Conservation (phyloP, 1,284 basidiomycete species). For the Fistulinella cinereoalba region DNA sequence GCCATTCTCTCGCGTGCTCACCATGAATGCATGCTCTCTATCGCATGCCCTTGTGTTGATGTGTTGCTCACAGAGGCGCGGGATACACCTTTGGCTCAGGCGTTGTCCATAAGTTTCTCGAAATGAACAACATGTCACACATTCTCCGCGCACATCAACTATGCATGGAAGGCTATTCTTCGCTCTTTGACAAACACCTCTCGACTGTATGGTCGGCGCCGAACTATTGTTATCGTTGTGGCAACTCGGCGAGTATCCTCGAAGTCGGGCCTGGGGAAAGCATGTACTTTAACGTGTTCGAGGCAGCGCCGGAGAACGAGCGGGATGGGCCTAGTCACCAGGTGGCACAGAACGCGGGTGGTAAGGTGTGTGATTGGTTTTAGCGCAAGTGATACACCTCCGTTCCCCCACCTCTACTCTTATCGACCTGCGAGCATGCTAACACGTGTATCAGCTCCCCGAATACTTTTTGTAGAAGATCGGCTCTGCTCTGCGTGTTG, state of each 20-base stretch:
- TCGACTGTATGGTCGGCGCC: slow-evolving; percentile 99
- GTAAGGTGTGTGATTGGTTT: slow-evolving; percentile 48
- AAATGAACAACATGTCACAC: slow-evolving; percentile 94
- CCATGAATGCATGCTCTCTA: slow-evolving; percentile 4
- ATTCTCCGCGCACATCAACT: slow-evolving; percentile 98
- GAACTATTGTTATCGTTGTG: slow-evolving; percentile 98
- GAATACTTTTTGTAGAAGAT: slow-evolving; percentile 61
- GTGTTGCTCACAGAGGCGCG: slow-evolving; percentile 67
- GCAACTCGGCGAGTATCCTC: slow-evolving; percentile 94
- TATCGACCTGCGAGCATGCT: slow-evolving; percentile 3
- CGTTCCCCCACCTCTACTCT: neutral
- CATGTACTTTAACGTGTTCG: slow-evolving; percentile 97
- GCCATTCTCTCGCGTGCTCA: slow-evolving; percentile 3
- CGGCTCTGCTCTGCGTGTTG: neutral
- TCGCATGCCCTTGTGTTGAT: neutral
- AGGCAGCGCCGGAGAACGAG: slow-evolving; percentile 98
- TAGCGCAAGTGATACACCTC: neutral
- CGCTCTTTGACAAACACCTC: slow-evolving; percentile 91
- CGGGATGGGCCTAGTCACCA: slow-evolving; percentile 77
- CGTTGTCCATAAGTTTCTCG: slow-evolving; percentile 97
- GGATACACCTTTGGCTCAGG: slow-evolving; percentile 99
- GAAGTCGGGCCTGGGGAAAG: slow-evolving; percentile 90
- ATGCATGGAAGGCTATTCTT: slow-evolving; percentile 98
- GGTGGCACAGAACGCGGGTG: slow-evolving; percentile 61
- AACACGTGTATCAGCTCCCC: slow-evolving; percentile 47